These are phyloP conservation scores for Penicillium sp. DNA, from an alignment of 2,329 filamentous ascomycete genomes.

Conservation along the genomic window DNA sequence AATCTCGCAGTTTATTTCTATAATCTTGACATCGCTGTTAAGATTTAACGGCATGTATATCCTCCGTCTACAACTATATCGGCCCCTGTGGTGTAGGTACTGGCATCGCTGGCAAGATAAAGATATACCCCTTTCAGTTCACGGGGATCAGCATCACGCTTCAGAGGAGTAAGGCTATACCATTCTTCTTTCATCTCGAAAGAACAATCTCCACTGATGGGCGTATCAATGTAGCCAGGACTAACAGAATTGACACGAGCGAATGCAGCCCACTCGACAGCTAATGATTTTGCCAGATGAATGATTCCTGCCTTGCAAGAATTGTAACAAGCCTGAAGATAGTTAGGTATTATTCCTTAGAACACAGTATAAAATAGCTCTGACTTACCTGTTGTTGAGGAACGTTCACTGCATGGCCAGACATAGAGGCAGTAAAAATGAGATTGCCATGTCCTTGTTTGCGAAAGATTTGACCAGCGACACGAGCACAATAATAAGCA, in stretches of 20 bases:
- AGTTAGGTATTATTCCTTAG: not conserved
- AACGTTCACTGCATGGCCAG: constrained; percentile 69
- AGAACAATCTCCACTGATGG: constrained; percentile 64
- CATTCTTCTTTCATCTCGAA: constrained; percentile 68
- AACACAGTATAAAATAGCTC: not conserved
- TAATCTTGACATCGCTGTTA: not conserved
- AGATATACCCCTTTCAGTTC: constrained; percentile 80
- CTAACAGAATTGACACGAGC: constrained; percentile 51
- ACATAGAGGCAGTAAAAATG: constrained; percentile 67
- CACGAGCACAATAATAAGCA: constrained; percentile 72
- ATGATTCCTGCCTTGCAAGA: constrained; percentile 58
- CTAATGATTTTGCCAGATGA: constrained; percentile 57
- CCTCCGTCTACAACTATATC: constrained; percentile 75
- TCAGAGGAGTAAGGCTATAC: constrained; percentile 74
- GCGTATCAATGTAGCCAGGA: constrained; percentile 46
- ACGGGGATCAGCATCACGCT: constrained; percentile 66
- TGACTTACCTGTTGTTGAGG: constrained; percentile 60
- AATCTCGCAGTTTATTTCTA: not conserved
- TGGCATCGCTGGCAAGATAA: constrained; percentile 75
- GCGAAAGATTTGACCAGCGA: constrained; percentile 67
- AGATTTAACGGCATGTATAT: constrained; percentile 57
- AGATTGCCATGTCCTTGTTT: constrained; percentile 56
- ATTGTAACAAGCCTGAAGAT: constrained; percentile 48
- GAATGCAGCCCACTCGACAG: constrained; percentile 74
- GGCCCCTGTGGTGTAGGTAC: constrained; percentile 74